A percentile compares a stretch with the other conserved stretches of the same genome.
Conservation (phyloP, 768 basidiomycete species). For the Boletus coccyginus region DNA sequence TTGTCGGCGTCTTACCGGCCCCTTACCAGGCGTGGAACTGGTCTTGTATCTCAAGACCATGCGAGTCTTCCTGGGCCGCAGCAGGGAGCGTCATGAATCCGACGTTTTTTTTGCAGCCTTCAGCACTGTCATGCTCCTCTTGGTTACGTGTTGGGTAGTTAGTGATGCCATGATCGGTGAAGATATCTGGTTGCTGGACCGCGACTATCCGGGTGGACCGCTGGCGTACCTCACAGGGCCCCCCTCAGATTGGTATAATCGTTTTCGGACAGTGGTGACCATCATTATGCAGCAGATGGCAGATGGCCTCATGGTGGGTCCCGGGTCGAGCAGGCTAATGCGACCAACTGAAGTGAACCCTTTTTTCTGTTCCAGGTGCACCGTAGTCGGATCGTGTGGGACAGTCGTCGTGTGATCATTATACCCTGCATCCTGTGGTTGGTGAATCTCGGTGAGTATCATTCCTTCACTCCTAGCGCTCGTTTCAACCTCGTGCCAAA, state of each 20-base stretch:
- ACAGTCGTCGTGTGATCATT: conserved; percentile 6
- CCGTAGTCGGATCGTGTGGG: conserved; percentile 36
- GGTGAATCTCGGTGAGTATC: conserved; percentile 7
- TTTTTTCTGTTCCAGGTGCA: conserved; percentile 28
- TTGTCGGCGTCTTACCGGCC: no score
- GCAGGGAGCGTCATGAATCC: not conserved
- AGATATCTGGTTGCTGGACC: conserved; percentile 29
- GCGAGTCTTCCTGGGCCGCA: not conserved
- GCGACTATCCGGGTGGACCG: conserved; percentile 29
- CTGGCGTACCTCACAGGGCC: conserved; percentile 3
- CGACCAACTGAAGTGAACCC: not conserved
- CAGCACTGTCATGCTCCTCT: not conserved
- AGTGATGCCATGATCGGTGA: conserved; percentile 7
- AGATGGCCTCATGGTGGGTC: conserved; percentile 21
- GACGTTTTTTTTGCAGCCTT: conserved; percentile 16
- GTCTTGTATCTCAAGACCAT: conserved; percentile 15
- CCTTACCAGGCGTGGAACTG: conserved; percentile 8
- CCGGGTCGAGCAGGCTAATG: no score
- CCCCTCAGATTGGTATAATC: not conserved
- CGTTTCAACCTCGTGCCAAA: not conserved
- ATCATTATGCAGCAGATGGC: conserved; percentile 27
- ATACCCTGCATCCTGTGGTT: conserved; percentile 13
- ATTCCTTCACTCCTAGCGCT: not conserved
- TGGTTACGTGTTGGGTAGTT: not conserved
- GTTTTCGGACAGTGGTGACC: no score